A percentile compares a stretch with the other conserved stretches of the same genome.
Evolutionary conservation across 371 early-diverging fungal species (phyloP).

Genomic region (Mortierella sp.): DNA sequence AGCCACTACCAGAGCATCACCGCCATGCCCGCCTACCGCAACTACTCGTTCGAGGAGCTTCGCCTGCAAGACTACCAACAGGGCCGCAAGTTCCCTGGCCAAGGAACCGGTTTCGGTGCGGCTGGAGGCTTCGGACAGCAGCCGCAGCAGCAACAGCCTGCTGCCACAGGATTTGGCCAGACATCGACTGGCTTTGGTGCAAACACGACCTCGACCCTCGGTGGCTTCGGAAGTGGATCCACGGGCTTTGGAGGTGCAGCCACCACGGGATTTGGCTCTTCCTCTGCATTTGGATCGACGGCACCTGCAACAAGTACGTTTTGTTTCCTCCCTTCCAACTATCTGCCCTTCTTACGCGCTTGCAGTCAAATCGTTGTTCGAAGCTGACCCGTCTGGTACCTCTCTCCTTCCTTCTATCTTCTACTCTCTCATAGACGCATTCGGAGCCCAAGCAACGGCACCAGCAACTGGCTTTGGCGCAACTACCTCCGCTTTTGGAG

Average conservation of each 20-base stretch:
- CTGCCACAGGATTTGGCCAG: conserved; percentile 55
- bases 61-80: conserved; percentile 91
- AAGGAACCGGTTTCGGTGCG: conserved; percentile 52
- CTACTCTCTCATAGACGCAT: conserved; percentile 27
- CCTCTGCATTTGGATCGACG: conserved; percentile 39
- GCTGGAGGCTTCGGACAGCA: conserved; percentile 43
- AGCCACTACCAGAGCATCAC: conserved; percentile 81
- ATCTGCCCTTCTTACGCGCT: background rate
- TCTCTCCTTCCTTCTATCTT: conserved; percentile 45
- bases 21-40: conserved; percentile 92
- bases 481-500: conserved; percentile 49
- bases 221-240: conserved; percentile 43
- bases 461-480: conserved; percentile 34
- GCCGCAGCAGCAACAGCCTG: conserved; percentile 38
- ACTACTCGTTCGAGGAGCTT: conserved; percentile 91
- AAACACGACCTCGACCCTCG: conserved; percentile 46
- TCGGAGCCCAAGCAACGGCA: conserved; percentile 37
- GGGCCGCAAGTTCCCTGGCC: conserved; percentile 76
- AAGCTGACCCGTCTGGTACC: too few relatives aligned
- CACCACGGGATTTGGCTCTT: conserved; percentile 50
- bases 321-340: background rate
- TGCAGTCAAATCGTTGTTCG: too few relatives aligned
- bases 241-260: conserved; percentile 51
- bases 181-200: conserved; percentile 60
- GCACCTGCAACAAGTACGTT: conserved; percentile 54